Evolutionary conservation across 1,139 yeast species (phyloP).

Genomic region (Taphrina wiesneri): DNA sequence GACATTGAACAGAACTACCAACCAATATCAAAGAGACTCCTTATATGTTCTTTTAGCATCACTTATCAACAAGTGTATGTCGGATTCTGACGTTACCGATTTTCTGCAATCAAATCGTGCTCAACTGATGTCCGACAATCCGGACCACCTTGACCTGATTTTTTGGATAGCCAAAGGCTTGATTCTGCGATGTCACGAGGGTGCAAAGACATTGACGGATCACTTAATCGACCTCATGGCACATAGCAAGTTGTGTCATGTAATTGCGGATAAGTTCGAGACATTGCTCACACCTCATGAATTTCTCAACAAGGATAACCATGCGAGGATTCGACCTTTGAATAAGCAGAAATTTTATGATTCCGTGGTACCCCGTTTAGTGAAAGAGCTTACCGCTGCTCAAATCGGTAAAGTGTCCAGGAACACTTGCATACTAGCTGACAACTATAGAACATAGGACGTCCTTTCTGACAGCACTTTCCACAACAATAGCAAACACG

Average conservation of each 20-base stretch:
- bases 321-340: constrained; percentile 61
- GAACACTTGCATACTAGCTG: neutral
- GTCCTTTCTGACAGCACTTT: constrained; percentile 63
- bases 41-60: constrained; percentile 58
- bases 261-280: constrained; percentile 60
- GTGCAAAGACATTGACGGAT: constrained; percentile 51
- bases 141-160: constrained; percentile 50
- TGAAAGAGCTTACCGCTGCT: constrained; percentile 42
- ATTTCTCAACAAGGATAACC: constrained; percentile 58
- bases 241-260: constrained; percentile 45
- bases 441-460: constrained; percentile 40
- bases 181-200: constrained; percentile 57
- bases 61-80: constrained; percentile 48
- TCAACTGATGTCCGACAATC: neutral
- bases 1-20: neutral
- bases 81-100: constrained; percentile 16
- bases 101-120: neutral
- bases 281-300: constrained; percentile 67
- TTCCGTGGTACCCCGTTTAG: constrained; percentile 46
- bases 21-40: constrained; percentile 54
- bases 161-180: constrained; percentile 76
- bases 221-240: constrained; percentile 48
- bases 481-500: constrained; percentile 66
- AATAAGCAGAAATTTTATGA: constrained; percentile 79
- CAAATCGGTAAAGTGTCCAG: neutral